A percentile compares a stretch with the other conserved stretches of the same genome.
These are phyloP conservation scores for Cercospora beticola DNA, from an alignment of 2,329 filamentous ascomycete species.

Conservation along the genomic window DNA sequence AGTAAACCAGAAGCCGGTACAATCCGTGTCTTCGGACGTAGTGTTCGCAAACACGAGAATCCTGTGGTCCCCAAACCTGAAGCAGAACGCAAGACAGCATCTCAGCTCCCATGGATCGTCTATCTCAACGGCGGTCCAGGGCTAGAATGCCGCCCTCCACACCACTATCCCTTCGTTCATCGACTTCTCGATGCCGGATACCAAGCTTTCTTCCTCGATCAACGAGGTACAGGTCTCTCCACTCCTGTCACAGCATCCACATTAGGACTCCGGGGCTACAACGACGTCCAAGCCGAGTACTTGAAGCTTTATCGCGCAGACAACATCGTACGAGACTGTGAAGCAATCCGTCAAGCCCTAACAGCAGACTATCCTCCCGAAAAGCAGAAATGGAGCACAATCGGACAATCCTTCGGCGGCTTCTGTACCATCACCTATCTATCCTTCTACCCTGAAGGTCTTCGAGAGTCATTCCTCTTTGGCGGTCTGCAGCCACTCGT, in stretches of 20 bases:
- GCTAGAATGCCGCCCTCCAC: constrained; percentile 71
- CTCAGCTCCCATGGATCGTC: constrained; percentile 60
- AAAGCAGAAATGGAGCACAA: constrained; percentile 76
- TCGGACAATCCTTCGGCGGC: constrained; percentile 90
- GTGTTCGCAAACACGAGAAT: constrained; percentile 66
- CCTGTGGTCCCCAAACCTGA: constrained; percentile 52
- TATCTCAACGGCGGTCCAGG: constrained; percentile 88
- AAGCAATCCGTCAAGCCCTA: constrained; percentile 76
- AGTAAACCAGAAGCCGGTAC: constrained; percentile 58
- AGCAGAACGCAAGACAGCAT: constrained; percentile 51
- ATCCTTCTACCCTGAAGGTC: constrained; percentile 67
- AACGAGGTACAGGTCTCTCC: constrained; percentile 84
- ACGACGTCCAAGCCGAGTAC: constrained; percentile 72
- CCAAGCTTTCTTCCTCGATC: constrained; percentile 81
- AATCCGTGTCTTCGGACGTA: constrained; percentile 76
- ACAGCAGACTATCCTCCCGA: constrained; percentile 67
- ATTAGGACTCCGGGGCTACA: constrained; percentile 62
- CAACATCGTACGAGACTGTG: constrained; percentile 83
- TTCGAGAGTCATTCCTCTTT: constrained; percentile 79
- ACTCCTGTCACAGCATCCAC: constrained; percentile 74
- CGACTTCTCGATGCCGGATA: constrained; percentile 76
- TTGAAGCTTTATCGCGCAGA: constrained; percentile 84
- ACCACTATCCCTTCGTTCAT: constrained; percentile 70
- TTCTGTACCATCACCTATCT: constrained; percentile 84
- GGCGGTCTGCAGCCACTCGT: constrained; percentile 81